Evolutionary conservation across 2,329 filamentous ascomycete species (phyloP), one percentile per base, ranked within the genome.

Genomic region (Aureobasidium sp.): DNA sequence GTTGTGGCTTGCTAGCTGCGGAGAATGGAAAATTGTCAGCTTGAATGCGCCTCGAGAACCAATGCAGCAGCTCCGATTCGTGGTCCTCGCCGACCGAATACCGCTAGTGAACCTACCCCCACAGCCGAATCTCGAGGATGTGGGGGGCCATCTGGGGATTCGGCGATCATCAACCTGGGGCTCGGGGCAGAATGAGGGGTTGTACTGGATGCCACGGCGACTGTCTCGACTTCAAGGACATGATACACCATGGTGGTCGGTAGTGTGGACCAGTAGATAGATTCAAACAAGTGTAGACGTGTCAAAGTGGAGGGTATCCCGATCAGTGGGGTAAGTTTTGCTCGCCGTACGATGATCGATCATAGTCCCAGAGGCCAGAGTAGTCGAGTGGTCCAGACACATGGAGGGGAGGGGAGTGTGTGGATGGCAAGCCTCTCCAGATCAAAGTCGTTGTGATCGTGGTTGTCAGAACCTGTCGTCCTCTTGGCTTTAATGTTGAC

Each of bases 131-230:
- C 31, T 20, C 29, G 3, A 14, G 29, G 12, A 22, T 44, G 52
- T 56, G 52, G 52, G 52, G 52, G 37, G 2, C n/a, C 15, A 20
- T 42, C 22, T 56, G 52, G 52, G 37, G 52, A 12, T n/a, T 56
- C 52, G 52, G 52, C 52, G 52, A 56, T 56, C 37, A 34, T 14
- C 27, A 52, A 34, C 20, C 41, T 59, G 56, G 56, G 29, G 56
- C 42, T 59, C 56, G 56, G 56, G 12, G 22, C 41, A 34, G 9
- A 59, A 17, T 39, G 34, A 39, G 42, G 42, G 42, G 52, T 41
- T n/a, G 5, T 39, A 5, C 17, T 27, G 20, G 20, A 22, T 20
- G 25, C 12, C 22, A 22, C 15, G 5, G n/a, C 17, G 3, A 25
- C 22, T 20, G 48, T 51, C 1, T 2, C n/a, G 20, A 27, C 12